phyloP scores from a whole-genome alignment of 768 basidiomycete genomes.

The Piloderma croceum region DNA sequence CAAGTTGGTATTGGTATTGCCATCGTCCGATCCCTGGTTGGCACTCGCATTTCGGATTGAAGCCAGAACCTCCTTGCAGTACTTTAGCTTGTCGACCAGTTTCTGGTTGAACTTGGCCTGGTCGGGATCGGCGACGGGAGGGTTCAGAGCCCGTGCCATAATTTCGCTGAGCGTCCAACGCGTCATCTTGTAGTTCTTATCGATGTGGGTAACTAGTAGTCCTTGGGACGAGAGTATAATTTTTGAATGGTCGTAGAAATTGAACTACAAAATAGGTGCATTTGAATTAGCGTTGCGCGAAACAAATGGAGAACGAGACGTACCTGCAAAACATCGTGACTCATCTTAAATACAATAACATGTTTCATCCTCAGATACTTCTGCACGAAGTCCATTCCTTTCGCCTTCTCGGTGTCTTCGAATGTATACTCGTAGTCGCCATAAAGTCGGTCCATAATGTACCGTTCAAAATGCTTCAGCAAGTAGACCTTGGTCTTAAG shows the following conservation, averaged over 20 bases:
- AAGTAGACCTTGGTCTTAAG: conserved; percentile 89
- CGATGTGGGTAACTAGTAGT: conserved; percentile 79
- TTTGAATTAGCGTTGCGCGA: conserved; percentile 2
- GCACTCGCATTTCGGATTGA: conserved; percentile 62
- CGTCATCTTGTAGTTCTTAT: conserved; percentile 78
- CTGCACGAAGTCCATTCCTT: conserved; percentile 93
- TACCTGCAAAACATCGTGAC: conserved; percentile 93
- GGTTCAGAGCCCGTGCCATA: conserved; percentile 49
- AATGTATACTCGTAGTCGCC: conserved; percentile 83
- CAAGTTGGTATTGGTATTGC: too few relatives aligned
- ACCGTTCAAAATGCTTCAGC: conserved; percentile 88
- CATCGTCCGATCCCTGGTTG: conserved; percentile 23
- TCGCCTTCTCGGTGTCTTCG: conserved; percentile 56
- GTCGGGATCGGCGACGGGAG: conserved; percentile 41
- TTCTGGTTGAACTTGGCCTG: conserved; percentile 56
- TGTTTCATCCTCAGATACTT: conserved; percentile 96
- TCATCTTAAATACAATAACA: conserved; percentile 94
- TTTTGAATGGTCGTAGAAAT: conserved; percentile 98
- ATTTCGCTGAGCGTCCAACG: conserved; percentile 68
- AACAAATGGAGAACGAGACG: conserved; percentile 14
- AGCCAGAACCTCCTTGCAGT: conserved; percentile 77
- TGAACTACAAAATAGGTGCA: conserved; percentile 71
- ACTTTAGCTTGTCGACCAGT: conserved; percentile 76
- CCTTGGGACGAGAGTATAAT: conserved; percentile 82
- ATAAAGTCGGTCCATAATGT: conserved; percentile 88